These are phyloP conservation scores for Lasiosphaeria miniovina DNA, from an alignment of 495 filamentous ascomycete species.

Conservation along the genomic window DNA sequence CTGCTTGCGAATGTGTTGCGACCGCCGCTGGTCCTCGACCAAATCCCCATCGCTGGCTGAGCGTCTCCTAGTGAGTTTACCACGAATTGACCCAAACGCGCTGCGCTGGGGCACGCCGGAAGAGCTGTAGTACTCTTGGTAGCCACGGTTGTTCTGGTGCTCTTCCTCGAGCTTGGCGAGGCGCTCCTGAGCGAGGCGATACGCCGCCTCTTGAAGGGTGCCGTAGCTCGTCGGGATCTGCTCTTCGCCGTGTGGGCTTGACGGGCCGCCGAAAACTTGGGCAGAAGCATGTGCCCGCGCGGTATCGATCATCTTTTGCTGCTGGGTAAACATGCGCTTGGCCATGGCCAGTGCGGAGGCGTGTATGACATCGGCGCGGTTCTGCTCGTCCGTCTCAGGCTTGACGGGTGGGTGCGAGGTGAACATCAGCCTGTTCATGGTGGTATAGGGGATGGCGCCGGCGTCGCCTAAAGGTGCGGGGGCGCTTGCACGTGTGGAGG, in stretches of 20 bases:
- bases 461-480: constrained; percentile 23
- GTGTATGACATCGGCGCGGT: constrained; percentile 64
- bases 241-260: constrained; percentile 20
- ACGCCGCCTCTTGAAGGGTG: constrained; percentile 76
- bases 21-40: constrained; percentile 61
- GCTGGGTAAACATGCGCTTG: constrained; percentile 71
- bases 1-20: constrained; percentile 71
- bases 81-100: constrained; percentile 53
- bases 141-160: constrained; percentile 51
- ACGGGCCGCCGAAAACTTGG: constrained; percentile 16
- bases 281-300: constrained; percentile 32
- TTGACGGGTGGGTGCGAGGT: constrained; percentile 71
- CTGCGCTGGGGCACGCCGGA: constrained; percentile 34
- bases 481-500: constrained; percentile 30
- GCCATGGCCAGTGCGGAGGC: constrained; percentile 87
- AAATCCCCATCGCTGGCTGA: constrained; percentile 66
- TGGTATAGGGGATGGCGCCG: constrained; percentile 46
- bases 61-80: constrained; percentile 58
- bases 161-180: constrained; percentile 76
- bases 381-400: constrained; percentile 69
- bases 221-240: constrained; percentile 42
- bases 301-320: constrained; percentile 55
- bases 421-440: constrained; percentile 63
- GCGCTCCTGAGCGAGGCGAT: constrained; percentile 78
- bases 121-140: constrained; percentile 69